Evolutionary conservation across 164 flowering plant species (phyloP), one percentile per base, ranked within the genome.

Genomic region (Annona squamosa): DNA sequence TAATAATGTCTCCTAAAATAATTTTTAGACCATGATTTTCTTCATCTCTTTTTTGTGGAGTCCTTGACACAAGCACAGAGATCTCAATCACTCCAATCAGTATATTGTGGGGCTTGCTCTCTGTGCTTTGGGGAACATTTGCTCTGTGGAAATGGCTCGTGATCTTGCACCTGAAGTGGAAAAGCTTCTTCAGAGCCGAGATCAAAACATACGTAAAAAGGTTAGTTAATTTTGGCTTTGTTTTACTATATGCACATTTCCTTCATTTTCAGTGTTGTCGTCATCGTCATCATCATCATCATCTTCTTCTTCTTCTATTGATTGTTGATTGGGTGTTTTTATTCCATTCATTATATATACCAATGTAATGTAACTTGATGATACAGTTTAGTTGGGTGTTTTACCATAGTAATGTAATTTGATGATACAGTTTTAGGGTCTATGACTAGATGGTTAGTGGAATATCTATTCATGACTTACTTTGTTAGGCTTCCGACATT

Each of bases 81-180:
- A 96, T 82, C 92, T 96, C 69, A 96, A 93, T 77, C 99, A 96
- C 80, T 74, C 94, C 62, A 92, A 96, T 80, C 99, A 92, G 81
- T 92, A 93, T 77, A 91, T 92, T 73, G 98, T 90, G 73, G 98
- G 99, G 42, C 97, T 96, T 84, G 99, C 99, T 72, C 94, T 96
- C 76, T 96, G 98, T 85, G 99, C 98, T 66, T 83, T 96, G 70
- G 99, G 99, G 71, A 96, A 96, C 79, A 93, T 96, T 52, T 91
- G 97, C 79, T 96, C 99, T 69, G 97, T 97, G 66, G 99, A 96
- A 86, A 96, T 96, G 99, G 99, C 99, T 74, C 97, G 99, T 73
- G 99, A 96, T 85, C 98, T 96, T 75, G 95, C 99, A 44, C 99
- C 98, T 56, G 99, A 96, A 85, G 97, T 96, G 65, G 97, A 96